Evolutionary conservation across 257 asterid genomes (phyloP).

Genomic region (Phtheirospermum japonicum): DNA sequence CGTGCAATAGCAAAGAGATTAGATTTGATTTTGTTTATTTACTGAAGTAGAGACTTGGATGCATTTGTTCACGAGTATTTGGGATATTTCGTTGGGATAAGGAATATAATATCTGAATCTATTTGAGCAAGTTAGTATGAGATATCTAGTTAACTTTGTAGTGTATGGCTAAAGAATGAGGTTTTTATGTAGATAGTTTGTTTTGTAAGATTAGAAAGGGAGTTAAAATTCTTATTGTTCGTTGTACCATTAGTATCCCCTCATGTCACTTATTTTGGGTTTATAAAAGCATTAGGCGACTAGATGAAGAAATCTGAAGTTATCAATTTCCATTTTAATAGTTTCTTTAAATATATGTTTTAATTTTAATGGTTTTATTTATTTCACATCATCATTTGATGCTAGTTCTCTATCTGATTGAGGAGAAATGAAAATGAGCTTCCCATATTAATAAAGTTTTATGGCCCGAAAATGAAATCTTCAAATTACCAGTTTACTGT

Average conservation of each 20-base stretch:
- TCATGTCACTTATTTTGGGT: too few relatives aligned
- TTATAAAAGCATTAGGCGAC: too few relatives aligned
- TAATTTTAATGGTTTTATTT: too few relatives aligned
- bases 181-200: background rate
- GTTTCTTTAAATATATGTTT: too few relatives aligned
- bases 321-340: too few relatives aligned
- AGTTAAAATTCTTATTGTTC: background rate
- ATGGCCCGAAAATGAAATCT: background rate
- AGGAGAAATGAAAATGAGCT: background rate
- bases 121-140: background rate
- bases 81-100: background rate
- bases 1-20: background rate
- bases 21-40: background rate
- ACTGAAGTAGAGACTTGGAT: background rate
- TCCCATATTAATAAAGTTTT: too few relatives aligned
- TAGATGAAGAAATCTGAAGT: too few relatives aligned
- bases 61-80: background rate
- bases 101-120: background rate
- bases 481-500: background rate
- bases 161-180: constrained; percentile 2
- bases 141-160: constrained; percentile 1
- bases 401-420: background rate
- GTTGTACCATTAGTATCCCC: too few relatives aligned
- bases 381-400: background rate
- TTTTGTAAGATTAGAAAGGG: background rate